These are phyloP conservation scores for Lasiodiplodia sp. DNA, from an alignment of 2,329 filamentous ascomycete species.

Conservation along the genomic window DNA sequence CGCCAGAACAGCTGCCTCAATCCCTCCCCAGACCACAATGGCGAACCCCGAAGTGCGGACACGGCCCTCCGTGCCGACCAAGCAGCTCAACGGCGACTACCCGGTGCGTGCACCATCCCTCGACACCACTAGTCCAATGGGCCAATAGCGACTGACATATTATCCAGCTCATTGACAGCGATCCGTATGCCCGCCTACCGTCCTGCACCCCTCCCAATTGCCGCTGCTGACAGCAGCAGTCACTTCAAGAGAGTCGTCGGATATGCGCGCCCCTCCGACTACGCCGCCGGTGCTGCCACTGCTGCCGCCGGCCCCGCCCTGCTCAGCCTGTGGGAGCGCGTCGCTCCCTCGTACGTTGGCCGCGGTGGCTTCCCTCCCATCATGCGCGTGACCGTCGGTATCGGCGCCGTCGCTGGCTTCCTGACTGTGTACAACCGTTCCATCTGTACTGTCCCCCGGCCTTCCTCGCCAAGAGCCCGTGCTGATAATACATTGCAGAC, in stretches of 20 bases:
- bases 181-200: slow-evolving; percentile 74
- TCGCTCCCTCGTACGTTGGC: slow-evolving; percentile 84
- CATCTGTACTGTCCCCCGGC: slow-evolving; percentile 67
- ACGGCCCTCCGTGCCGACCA: slow-evolving; percentile 71
- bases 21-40: slow-evolving; percentile 16
- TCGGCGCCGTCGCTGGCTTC: slow-evolving; percentile 81
- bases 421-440: slow-evolving; percentile 86
- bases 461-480: slow-evolving; percentile 64
- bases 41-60: slow-evolving; percentile 30
- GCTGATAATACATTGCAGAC: slow-evolving; percentile 63
- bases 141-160: slow-evolving; percentile 38
- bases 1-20: background rate
- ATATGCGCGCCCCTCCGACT: slow-evolving; percentile 89
- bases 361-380: slow-evolving; percentile 82
- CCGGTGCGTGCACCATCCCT: slow-evolving; percentile 69
- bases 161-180: slow-evolving; percentile 92
- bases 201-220: slow-evolving; percentile 27
- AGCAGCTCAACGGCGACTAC: slow-evolving; percentile 82
- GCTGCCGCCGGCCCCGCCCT: slow-evolving; percentile 76
- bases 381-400: slow-evolving; percentile 77
- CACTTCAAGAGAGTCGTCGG: slow-evolving; percentile 89
- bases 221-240: slow-evolving; percentile 54
- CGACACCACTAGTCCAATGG: slow-evolving; percentile 39
- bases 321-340: slow-evolving; percentile 80
- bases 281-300: slow-evolving; percentile 71